These are phyloP conservation scores for Umbilicaria muhlenbergii DNA, from an alignment of 495 filamentous ascomycete genomes.

Conservation along the genomic window DNA sequence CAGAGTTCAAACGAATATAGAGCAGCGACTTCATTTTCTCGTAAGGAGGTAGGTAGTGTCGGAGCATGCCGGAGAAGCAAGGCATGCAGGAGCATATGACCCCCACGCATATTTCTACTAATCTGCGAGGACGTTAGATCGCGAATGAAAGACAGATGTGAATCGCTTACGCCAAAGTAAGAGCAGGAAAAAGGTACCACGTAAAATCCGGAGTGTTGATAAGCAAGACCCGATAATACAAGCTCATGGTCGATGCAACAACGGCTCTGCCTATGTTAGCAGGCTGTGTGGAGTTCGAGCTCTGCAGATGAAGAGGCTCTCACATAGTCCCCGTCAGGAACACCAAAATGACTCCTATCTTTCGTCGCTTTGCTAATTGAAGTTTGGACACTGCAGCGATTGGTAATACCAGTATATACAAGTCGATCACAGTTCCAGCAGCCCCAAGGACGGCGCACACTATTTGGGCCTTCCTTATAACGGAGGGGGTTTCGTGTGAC, in stretches of 20 bases:
- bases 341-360: conserved; percentile 2
- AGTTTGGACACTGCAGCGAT: conserved; percentile 1
- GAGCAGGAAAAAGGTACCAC: not conserved
- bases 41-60: not conserved
- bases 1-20: too few species aligned
- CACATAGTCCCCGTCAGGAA: conserved; percentile 5
- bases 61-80: not conserved
- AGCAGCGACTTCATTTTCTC: too few species aligned
- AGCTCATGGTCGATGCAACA: conserved; percentile 2
- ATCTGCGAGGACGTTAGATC: not conserved
- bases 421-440: not conserved
- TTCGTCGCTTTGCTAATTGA: not conserved
- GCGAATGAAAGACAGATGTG: too few species aligned
- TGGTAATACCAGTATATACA: conserved; percentile 6
- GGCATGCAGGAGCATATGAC: conserved; percentile 4
- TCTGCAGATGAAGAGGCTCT: not conserved
- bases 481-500: too few species aligned
- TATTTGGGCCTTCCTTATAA: too few species aligned
- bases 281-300: too few species aligned
- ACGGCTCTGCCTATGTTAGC: conserved; percentile 1
- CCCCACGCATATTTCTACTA: conserved; percentile 7
- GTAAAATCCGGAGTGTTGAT: not conserved
- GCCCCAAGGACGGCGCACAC: too few species aligned
- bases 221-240: not conserved
- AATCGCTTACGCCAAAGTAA: not conserved